Percentiles rank a stretch among this genome's conserved stretches.
Evolutionary conservation across 805 yeast species (phyloP).

Genomic region (Candida taoyuanica): DNA sequence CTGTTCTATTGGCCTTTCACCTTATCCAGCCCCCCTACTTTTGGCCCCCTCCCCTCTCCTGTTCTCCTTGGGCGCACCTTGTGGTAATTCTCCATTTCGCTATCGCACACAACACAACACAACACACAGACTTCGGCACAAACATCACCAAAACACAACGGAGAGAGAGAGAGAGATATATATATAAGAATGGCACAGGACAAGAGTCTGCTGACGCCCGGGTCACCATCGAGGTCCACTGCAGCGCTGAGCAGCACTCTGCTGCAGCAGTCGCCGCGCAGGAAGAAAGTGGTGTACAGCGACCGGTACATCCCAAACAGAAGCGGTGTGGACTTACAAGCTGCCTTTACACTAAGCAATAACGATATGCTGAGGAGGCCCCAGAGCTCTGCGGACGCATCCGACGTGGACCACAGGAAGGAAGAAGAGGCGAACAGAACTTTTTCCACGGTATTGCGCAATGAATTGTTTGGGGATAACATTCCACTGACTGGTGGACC

Average conservation of each 20-base stretch:
- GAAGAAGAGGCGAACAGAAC: constrained; percentile 85
- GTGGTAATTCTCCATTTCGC: too few species aligned
- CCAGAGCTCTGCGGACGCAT: constrained; percentile 21
- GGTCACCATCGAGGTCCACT: constrained; percentile 30
- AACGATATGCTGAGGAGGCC: constrained; percentile 21
- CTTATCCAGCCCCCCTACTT: too few species aligned
- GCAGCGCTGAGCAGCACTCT: constrained; percentile 17
- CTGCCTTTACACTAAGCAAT: constrained; percentile 44
- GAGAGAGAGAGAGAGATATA: too few species aligned
- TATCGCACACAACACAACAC: too few species aligned
- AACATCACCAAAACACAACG: too few species aligned
- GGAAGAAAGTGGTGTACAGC: constrained; percentile 49
- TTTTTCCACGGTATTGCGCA: constrained; percentile 77
- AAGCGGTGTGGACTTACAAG: constrained; percentile 80
- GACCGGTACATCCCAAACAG: constrained; percentile 89
- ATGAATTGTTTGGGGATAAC: constrained; percentile 88
- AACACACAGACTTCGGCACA: too few species aligned
- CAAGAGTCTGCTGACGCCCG: constrained; percentile 23
- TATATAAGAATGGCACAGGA: constrained; percentile 22
- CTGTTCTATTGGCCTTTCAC: too few species aligned
- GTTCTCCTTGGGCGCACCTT: too few species aligned
- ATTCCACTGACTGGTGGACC: constrained; percentile 43
- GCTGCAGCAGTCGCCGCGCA: constrained; percentile 30
- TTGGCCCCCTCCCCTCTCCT: too few species aligned
- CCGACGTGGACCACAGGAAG: constrained; percentile 61